Evolutionary conservation across 163 green algal species (phyloP).

Genomic region (Chlamydomonas reinhardtii): DNA sequence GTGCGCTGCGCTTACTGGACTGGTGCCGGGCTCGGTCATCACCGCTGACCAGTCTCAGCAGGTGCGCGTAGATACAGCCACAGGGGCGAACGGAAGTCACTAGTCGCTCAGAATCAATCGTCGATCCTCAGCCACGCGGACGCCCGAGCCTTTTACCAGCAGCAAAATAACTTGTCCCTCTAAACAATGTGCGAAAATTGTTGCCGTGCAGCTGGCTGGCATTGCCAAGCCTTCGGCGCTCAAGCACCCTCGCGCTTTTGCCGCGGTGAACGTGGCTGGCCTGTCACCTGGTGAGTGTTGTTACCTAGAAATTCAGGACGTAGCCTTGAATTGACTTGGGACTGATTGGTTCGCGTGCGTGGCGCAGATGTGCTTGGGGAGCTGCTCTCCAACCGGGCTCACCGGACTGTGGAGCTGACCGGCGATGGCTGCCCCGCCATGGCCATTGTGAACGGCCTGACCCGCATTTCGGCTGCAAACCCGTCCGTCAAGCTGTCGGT

Average conservation of each 20-base stretch:
- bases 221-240: slow-evolving; percentile 33
- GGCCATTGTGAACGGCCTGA: slow-evolving; percentile 28
- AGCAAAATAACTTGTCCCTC: too few relatives aligned
- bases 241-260: slow-evolving; percentile 39
- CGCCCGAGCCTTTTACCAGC: too few relatives aligned
- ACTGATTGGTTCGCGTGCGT: not conserved
- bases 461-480: slow-evolving; percentile 8
- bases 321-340: not conserved
- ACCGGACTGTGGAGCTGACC: slow-evolving; percentile 8
- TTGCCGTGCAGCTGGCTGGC: slow-evolving; percentile 11
- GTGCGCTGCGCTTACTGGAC: slow-evolving; percentile 24
- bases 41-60: not conserved
- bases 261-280: slow-evolving; percentile 7
- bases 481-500: slow-evolving; percentile 11
- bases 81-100: not conserved
- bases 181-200: too few relatives aligned
- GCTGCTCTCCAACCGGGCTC: not conserved
- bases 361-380: not conserved
- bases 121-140: not conserved
- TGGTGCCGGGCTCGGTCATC: slow-evolving; percentile 26
- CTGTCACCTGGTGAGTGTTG: slow-evolving; percentile 19
- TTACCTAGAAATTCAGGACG: too few relatives aligned
- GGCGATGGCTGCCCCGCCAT: slow-evolving; percentile 3
- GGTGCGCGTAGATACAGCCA: not conserved
- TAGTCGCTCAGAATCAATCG: too few relatives aligned